Percentiles rank a stretch among this genome's conserved stretches.
These are phyloP conservation scores for Pythium vanterpoolii DNA, from an alignment of 352 stramenopile species.

Conservation along the genomic window DNA sequence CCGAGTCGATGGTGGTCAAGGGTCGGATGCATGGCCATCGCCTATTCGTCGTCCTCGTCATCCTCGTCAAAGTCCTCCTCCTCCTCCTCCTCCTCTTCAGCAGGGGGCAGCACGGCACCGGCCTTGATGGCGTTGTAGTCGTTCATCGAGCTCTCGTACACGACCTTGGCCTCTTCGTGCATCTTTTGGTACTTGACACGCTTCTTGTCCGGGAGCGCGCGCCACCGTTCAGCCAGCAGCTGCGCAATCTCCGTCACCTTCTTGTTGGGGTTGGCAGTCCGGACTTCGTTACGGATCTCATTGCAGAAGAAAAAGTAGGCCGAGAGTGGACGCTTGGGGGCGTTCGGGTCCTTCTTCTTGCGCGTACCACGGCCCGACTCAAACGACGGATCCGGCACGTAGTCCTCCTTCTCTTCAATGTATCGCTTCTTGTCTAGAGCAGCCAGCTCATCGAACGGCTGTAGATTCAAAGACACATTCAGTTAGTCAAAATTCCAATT, in stretches of 20 bases:
- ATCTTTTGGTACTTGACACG: slow-evolving; percentile 88
- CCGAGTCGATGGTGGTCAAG: neutral
- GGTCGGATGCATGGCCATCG: slow-evolving; percentile 1
- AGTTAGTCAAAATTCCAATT: neutral
- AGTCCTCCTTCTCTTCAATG: slow-evolving; percentile 86
- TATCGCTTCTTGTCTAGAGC: slow-evolving; percentile 86
- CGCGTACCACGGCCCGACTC: slow-evolving; percentile 54
- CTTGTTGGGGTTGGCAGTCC: slow-evolving; percentile 92
- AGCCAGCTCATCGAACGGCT: slow-evolving; percentile 84
- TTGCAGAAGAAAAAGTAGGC: slow-evolving; percentile 96
- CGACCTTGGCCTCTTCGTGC: slow-evolving; percentile 80
- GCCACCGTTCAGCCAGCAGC: slow-evolving; percentile 81
- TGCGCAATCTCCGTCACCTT: slow-evolving; percentile 92
- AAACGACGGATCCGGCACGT: slow-evolving; percentile 83
- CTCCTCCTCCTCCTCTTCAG: slow-evolving; percentile 63
- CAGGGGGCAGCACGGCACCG: slow-evolving; percentile 28
- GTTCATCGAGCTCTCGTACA: slow-evolving; percentile 90
- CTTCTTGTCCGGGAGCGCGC: slow-evolving; percentile 90
- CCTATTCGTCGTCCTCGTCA: slow-evolving; percentile 66
- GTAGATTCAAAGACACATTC: slow-evolving; percentile 9
- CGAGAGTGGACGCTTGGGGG: slow-evolving; percentile 92
- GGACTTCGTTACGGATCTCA: slow-evolving; percentile 88
- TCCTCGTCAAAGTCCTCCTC: slow-evolving; percentile 67
- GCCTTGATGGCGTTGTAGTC: slow-evolving; percentile 79
- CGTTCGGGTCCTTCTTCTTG: slow-evolving; percentile 92